Conservation (phyloP, 2,329 filamentous ascomycete species). For the Beauveria sp. region DNA sequence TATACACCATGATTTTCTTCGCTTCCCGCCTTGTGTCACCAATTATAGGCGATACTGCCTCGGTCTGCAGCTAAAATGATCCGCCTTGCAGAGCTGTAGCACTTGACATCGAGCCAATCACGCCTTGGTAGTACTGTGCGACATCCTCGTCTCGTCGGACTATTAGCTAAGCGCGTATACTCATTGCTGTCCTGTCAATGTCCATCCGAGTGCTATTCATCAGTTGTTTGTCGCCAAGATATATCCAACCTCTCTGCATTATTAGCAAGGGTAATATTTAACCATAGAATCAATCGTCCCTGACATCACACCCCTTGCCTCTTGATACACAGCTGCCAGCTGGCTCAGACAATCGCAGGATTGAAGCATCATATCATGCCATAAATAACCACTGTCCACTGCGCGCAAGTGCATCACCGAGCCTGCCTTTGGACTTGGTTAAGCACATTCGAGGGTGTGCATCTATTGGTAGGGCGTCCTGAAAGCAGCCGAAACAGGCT, state of each 20-base stretch:
- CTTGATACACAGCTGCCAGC: too few species aligned
- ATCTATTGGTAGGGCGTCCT: not conserved
- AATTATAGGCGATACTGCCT: not conserved
- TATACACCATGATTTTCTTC: not conserved
- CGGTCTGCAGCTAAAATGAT: not conserved
- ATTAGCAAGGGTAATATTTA: too few species aligned
- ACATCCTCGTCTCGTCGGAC: not conserved
- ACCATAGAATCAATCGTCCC: too few species aligned
- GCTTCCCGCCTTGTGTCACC: not conserved
- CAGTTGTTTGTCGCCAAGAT: not conserved
- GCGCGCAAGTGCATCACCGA: too few species aligned
- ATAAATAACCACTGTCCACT: too few species aligned
- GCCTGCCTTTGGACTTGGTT: too few species aligned
- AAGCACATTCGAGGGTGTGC: too few species aligned
- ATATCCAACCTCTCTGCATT: too few species aligned
- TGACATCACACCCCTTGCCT: too few species aligned
- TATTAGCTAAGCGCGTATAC: not conserved
- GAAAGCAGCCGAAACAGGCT: not conserved
- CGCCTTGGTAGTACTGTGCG: not conserved
- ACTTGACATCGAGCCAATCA: not conserved
- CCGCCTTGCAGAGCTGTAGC: not conserved
- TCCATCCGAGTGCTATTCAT: not conserved
- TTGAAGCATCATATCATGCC: too few species aligned
- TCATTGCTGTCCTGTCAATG: not conserved
- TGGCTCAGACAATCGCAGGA: too few species aligned